A percentile compares a stretch with the other conserved stretches of the same genome.
Evolutionary conservation across 208 protist species (phyloP).

Genomic region (Crithidia sp.): DNA sequence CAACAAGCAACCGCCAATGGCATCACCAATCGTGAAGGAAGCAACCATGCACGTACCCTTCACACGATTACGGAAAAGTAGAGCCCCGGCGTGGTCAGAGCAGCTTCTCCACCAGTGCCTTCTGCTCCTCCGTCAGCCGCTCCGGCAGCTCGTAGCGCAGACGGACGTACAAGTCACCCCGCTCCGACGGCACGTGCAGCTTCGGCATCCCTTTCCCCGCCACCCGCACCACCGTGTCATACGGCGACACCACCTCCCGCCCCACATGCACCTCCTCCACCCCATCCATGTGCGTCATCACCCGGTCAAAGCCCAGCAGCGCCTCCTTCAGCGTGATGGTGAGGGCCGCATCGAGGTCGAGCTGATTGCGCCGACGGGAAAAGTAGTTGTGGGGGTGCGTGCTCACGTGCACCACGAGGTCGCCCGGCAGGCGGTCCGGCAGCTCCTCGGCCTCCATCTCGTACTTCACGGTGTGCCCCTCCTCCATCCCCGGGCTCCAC

Average conservation of each 20-base stretch:
- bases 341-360: slow-evolving; percentile 87
- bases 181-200: slow-evolving; percentile 80
- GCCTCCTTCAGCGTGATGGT: slow-evolving; percentile 87
- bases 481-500: slow-evolving; percentile 72
- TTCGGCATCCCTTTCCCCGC: slow-evolving; percentile 93
- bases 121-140: slow-evolving; percentile 56
- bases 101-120: slow-evolving; percentile 23
- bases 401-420: slow-evolving; percentile 67
- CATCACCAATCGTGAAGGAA: too few species aligned
- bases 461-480: slow-evolving; percentile 71
- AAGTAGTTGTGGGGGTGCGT: slow-evolving; percentile 78
- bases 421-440: slow-evolving; percentile 81
- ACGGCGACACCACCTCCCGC: slow-evolving; percentile 48
- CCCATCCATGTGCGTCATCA: slow-evolving; percentile 89
- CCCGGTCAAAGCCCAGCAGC: slow-evolving; percentile 87
- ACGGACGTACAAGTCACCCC: slow-evolving; percentile 90
- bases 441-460: slow-evolving; percentile 89
- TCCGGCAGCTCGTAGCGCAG: slow-evolving; percentile 82
- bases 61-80: too few species aligned
- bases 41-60: too few species aligned
- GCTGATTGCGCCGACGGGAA: slow-evolving; percentile 58
- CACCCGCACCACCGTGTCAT: slow-evolving; percentile 71
- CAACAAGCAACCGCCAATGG: too few species aligned
- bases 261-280: slow-evolving; percentile 50
- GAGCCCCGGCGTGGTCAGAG: slow-evolving; percentile 13